Conservation (phyloP, 768 basidiomycete species). For the Xerocomus spinulosus region DNA sequence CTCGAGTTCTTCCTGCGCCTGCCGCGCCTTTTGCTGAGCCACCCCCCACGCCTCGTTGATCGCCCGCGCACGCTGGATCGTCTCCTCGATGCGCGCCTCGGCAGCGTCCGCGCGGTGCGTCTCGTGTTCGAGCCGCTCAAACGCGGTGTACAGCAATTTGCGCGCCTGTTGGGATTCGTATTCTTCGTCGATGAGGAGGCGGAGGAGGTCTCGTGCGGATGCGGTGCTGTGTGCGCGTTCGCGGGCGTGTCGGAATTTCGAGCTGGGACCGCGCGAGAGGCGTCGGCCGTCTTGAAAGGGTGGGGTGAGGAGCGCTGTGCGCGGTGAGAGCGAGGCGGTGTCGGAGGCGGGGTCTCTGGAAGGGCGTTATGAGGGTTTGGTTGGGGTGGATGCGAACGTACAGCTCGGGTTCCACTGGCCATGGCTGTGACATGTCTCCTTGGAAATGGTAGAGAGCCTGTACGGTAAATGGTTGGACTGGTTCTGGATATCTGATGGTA, state of each 20-base stretch:
- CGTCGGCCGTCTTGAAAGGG: slow-evolving; percentile 15
- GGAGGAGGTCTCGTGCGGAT: slow-evolving; percentile 28
- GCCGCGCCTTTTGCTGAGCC: slow-evolving; percentile 29
- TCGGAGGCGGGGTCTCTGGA: slow-evolving; percentile 24
- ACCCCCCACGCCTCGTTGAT: slow-evolving; percentile 30
- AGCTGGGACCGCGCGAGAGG: slow-evolving; percentile 27
- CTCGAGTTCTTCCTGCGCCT: slow-evolving; percentile 45
- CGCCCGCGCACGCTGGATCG: slow-evolving; percentile 25
- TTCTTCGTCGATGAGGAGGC: slow-evolving; percentile 37
- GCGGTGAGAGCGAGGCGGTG: slow-evolving; percentile 25
- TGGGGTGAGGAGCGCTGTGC: slow-evolving; percentile 27
- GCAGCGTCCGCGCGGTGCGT: slow-evolving; percentile 34
- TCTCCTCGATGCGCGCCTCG: slow-evolving; percentile 31
- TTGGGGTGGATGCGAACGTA: no score
- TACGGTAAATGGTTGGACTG: not conserved
- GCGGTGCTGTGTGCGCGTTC: slow-evolving; percentile 31
- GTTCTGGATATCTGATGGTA: not conserved
- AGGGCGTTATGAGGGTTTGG: no score
- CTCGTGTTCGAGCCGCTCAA: slow-evolving; percentile 37
- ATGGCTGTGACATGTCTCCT: slow-evolving; percentile 25
- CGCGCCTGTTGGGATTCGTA: slow-evolving; percentile 38
- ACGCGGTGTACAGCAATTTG: slow-evolving; percentile 33
- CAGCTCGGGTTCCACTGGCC: slow-evolving; percentile 16
- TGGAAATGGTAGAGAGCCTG: slow-evolving; percentile 5
- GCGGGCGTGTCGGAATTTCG: slow-evolving; percentile 32